A percentile compares a stretch with the other conserved stretches of the same genome.
These are phyloP conservation scores for Saturnispora besseyi DNA, from an alignment of 805 yeast species.

Conservation along the genomic window DNA sequence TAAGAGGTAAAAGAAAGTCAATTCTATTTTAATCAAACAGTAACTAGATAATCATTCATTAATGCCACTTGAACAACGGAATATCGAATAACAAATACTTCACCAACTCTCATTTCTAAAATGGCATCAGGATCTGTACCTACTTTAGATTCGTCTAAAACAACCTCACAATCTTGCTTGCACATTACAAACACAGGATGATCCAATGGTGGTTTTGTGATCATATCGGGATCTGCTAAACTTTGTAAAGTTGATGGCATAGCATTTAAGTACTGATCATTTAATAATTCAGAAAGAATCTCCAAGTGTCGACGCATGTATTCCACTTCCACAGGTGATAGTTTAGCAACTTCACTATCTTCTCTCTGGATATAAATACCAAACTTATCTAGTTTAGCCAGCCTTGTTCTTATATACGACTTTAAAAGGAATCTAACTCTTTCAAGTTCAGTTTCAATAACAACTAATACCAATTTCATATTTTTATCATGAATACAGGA, in stretches of 20 bases:
- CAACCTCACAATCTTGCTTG: conserved; percentile 6
- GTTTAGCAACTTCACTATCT: conserved; percentile 29
- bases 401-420: conserved; percentile 68
- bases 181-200: conserved; percentile 53
- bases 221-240: conserved; percentile 75
- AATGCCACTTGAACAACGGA: conserved; percentile 1
- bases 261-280: conserved; percentile 52
- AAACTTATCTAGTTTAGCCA: conserved; percentile 64
- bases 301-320: conserved; percentile 66
- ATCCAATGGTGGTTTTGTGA: conserved; percentile 67
- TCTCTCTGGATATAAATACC: conserved; percentile 48
- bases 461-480: conserved; percentile 68
- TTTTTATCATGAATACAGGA: conserved; percentile 55
- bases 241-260: conserved; percentile 51
- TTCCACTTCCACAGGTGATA: conserved; percentile 51
- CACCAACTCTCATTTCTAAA: conserved; percentile 31
- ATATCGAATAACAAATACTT: conserved; percentile 31
- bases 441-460: conserved; percentile 88
- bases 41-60: conserved; percentile 1
- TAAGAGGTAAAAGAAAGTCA: not conserved
- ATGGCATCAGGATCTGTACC: conserved; percentile 46
- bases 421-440: conserved; percentile 76
- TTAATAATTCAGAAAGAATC: conserved; percentile 56
- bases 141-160: conserved; percentile 44
- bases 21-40: not conserved